A percentile compares a stretch with the other conserved stretches of the same genome.
Conservation (phyloP, 202 grass and related monocot genomes). For the Carex arenaria region DNA sequence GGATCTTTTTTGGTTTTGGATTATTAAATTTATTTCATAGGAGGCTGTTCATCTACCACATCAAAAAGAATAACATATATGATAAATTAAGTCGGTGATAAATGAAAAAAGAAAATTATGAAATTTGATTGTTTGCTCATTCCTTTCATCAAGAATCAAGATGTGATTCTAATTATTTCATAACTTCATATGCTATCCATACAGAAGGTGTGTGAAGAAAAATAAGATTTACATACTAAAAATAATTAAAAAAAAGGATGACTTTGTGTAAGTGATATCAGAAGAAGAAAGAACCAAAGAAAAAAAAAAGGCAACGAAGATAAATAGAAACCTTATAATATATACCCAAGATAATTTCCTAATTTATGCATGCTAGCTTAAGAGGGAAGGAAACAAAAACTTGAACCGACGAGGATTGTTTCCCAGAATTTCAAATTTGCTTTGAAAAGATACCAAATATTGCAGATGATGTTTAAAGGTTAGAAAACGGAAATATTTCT, state of each 20-base stretch:
- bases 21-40: not conserved
- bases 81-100: not conserved
- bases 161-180: not conserved
- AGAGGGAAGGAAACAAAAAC: slow-evolving; percentile 2
- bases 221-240: not conserved
- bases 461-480: not conserved
- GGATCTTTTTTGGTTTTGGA: not conserved
- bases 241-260: not conserved
- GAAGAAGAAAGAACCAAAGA: not conserved
- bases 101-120: not conserved
- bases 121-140: slow-evolving; percentile 6
- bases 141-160: not conserved
- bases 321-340: slow-evolving; percentile 10
- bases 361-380: not conserved
- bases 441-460: not conserved
- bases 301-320: not conserved
- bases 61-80: not conserved
- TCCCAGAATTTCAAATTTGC: slow-evolving; percentile 5
- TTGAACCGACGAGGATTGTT: not conserved
- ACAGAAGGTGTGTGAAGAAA: not conserved
- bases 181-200: not conserved
- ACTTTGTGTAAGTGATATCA: not conserved
- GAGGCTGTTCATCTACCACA: not conserved
- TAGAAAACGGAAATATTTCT: not conserved
- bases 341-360: slow-evolving; percentile 2